These are phyloP conservation scores for Suillus americanus DNA, from an alignment of 768 basidiomycete species.

Conservation along the genomic window DNA sequence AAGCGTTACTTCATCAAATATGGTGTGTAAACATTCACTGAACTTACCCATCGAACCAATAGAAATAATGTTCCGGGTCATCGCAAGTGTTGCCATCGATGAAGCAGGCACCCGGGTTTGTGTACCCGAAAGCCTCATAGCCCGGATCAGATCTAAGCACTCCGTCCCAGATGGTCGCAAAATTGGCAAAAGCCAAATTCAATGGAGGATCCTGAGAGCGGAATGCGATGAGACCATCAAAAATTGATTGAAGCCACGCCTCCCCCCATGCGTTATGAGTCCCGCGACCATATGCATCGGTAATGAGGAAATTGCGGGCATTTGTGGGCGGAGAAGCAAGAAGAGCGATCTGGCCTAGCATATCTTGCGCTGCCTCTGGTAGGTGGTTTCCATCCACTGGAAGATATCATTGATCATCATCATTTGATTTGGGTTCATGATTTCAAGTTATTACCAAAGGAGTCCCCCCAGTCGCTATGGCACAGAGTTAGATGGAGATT, in stretches of 20 bases:
- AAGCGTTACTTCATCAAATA: neutral
- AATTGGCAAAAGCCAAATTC: slow-evolving; percentile 46
- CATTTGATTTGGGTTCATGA: neutral
- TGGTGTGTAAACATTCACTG: neutral
- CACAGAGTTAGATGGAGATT: slow-evolving; percentile 2
- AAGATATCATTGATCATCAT: neutral
- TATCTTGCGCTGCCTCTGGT: slow-evolving; percentile 41
- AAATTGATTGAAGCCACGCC: slow-evolving; percentile 47
- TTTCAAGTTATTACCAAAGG: slow-evolving; percentile 32
- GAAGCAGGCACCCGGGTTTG: slow-evolving; percentile 37
- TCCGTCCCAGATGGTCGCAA: slow-evolving; percentile 50
- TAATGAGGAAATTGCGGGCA: slow-evolving; percentile 47
- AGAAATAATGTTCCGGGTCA: slow-evolving; percentile 50
- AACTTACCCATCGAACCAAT: slow-evolving; percentile 51
- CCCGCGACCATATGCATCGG: slow-evolving; percentile 53
- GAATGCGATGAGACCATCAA: slow-evolving; percentile 39
- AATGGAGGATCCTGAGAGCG: slow-evolving; percentile 30
- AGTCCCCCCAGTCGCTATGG: slow-evolving; percentile 43
- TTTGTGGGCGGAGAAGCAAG: slow-evolving; percentile 52
- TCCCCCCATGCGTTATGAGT: slow-evolving; percentile 39
- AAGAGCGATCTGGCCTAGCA: slow-evolving; percentile 44
- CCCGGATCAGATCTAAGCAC: slow-evolving; percentile 46
- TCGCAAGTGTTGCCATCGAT: slow-evolving; percentile 33
- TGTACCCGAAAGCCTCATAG: slow-evolving; percentile 48
- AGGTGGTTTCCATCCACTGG: slow-evolving; percentile 48